Base-by-base conservation (phyloP, 2,329 filamentous ascomycete species). In the Aureobasidium vineae region DNA sequence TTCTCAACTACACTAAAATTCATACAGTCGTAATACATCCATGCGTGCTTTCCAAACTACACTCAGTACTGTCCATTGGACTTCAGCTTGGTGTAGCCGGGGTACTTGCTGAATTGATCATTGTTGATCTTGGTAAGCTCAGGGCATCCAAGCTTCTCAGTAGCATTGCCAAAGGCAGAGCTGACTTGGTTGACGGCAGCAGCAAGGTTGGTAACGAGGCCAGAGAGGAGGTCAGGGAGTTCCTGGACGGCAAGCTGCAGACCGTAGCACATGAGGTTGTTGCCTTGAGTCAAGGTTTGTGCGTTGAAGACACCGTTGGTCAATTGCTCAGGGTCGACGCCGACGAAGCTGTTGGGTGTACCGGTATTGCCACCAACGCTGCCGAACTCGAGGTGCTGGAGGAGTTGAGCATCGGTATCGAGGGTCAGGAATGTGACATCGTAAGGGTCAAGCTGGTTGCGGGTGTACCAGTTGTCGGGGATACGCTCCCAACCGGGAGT, bases 241-340 rank as follows among this genome's bases (percentile, higher is more conserved):
- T 71, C 76, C 6, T 78, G 76, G 69, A 78, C 73, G n/a, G 78
- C 73, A 15, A 76, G 71, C 60, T 83, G 77, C 38, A 78, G 75
- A 10, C 71, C 76, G 67, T 81, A 80, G 68, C 82, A 84, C 19
- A 78, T 61, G 7, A 79, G 72, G 70, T 85, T 83, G 73, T 84
- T 82, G 16, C 79, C 80, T 65, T 84, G 68, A 0, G 79, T 70
- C 0, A 84, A 72, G 15, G 74, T 79, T 5, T 70, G 68, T 5
- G 71, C 67, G 69, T 81, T 83, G 68, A 80, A 78, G 0, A 83
- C 72, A 28, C 79, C 79, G 13, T 74, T 74, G 19, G 76, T 78
- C 13, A 81, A 66, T 53, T 78, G 70, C 11, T 52, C 66, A 5
- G 77, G 68, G 63, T 79, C 70, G 33, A 79, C 65, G 5, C 75